These are phyloP conservation scores for Penicillium sp. DNA, from an alignment of 2,329 filamentous ascomycete genomes.

Conservation along the genomic window DNA sequence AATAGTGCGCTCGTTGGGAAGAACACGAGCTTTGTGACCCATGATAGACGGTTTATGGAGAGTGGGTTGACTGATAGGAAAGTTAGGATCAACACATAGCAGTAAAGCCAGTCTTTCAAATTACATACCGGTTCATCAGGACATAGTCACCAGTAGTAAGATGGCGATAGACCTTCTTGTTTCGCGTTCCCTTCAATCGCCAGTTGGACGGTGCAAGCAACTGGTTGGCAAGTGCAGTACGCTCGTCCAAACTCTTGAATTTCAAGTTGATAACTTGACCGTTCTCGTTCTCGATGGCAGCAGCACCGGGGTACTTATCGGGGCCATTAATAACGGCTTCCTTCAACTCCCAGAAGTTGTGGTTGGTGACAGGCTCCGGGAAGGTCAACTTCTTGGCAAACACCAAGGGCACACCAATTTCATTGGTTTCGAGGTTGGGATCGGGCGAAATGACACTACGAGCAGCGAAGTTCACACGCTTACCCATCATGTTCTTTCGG, in stretches of 20 bases:
- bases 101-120: neutral
- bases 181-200: slow-evolving; percentile 71
- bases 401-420: slow-evolving; percentile 97
- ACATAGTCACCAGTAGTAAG: slow-evolving; percentile 96
- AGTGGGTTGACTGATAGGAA: slow-evolving; percentile 68
- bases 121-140: slow-evolving; percentile 77
- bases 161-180: slow-evolving; percentile 97
- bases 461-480: slow-evolving; percentile 97
- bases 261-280: slow-evolving; percentile 87
- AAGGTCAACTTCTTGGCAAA: slow-evolving; percentile 96
- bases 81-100: neutral
- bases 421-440: slow-evolving; percentile 97
- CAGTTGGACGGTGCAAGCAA: slow-evolving; percentile 81
- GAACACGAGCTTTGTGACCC: slow-evolving; percentile 89
- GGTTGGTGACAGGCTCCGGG: slow-evolving; percentile 93
- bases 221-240: slow-evolving; percentile 87
- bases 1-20: slow-evolving; percentile 94
- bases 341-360: slow-evolving; percentile 95
- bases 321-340: slow-evolving; percentile 94
- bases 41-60: slow-evolving; percentile 99
- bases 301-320: slow-evolving; percentile 90
- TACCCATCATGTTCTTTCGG: slow-evolving; percentile 99
- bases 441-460: slow-evolving; percentile 98
- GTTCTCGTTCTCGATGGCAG: slow-evolving; percentile 93
- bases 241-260: slow-evolving; percentile 84